Base-by-base conservation (phyloP, 768 basidiomycete species). In the Leccinum arenicola region DNA sequence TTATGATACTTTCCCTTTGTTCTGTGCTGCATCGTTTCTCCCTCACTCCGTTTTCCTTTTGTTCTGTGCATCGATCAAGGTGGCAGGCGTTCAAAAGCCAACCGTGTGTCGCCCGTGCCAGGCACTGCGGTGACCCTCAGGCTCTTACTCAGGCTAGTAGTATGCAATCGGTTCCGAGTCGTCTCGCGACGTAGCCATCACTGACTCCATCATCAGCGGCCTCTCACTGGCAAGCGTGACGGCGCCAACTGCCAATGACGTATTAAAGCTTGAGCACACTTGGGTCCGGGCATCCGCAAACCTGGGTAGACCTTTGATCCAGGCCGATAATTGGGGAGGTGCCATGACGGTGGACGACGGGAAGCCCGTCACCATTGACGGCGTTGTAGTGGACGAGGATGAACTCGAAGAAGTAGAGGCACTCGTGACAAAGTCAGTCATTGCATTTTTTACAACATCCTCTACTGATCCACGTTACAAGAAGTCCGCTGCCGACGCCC, bases 401-500 rank as follows among this genome's bases (percentile, higher is more conserved):
- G 75, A 73, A 33, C 69, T 70, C 9, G 72, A 71, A 52, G 77
- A 74, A 25, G 78, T 77, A 56, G 75, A 74, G 59, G 74, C 66
- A 61, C 62, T 65, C 55, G 64, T 70, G 31, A 66, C 71, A 57
- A 81, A 83, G 82, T 84, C 75, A 75, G 82, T 77, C 51, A 25
- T 35, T 52, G 50, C 52, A 58, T 55, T 59, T 52, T 31, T 56
- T 45, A 27, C 23, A 31, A 35, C 57, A 61, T 53, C 59, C 23
- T 57, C 49, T 54, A 55, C 54, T 68, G 61, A 72, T 64, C 14
- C 45, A 23, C 21, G 54, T 63, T 50, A 66, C 69, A 81, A 85
- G 81, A 82, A 84, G 82, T 66, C 78, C 81, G 54, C 68, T 87
- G 55, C 85, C 86, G 31, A 87, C 85, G 3, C 86, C 86, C 17